Evolutionary conservation across 352 stramenopile genomes (phyloP).

Genomic region (Elongisporangium senticosum): DNA sequence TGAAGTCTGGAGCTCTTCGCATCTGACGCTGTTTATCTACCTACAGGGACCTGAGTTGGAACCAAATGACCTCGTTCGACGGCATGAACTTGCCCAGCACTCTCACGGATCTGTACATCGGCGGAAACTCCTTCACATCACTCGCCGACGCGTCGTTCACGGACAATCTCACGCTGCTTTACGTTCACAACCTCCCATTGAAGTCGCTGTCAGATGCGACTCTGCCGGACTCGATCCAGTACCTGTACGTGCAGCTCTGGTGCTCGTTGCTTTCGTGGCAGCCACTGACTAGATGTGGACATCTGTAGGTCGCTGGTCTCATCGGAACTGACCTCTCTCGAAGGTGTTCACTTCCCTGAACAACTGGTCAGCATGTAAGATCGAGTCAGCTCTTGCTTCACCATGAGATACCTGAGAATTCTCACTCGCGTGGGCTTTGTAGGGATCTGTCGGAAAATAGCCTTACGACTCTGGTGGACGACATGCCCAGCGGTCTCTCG

Average conservation of each 20-base stretch:
- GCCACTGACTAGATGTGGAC: neutral
- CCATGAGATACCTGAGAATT: neutral
- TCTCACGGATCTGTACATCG: constrained; percentile 51
- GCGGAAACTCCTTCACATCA: constrained; percentile 64
- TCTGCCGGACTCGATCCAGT: constrained; percentile 38
- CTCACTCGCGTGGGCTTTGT: neutral
- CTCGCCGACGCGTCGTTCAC: constrained; percentile 39
- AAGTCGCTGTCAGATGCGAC: constrained; percentile 29
- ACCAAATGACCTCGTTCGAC: constrained; percentile 49
- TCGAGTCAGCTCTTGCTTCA: too few species aligned
- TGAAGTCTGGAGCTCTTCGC: neutral
- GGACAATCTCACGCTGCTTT: constrained; percentile 50
- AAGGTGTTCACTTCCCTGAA: constrained; percentile 33
- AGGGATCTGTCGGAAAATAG: constrained; percentile 48
- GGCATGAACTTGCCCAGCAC: constrained; percentile 42
- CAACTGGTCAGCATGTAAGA: constrained; percentile 51
- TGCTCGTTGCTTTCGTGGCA: neutral
- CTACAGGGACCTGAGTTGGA: constrained; percentile 56
- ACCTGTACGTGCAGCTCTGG: constrained; percentile 17
- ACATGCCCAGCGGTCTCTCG: constrained; percentile 20
- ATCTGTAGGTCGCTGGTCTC: constrained; percentile 29
- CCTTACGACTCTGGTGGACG: constrained; percentile 24
- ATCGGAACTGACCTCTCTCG: constrained; percentile 31
- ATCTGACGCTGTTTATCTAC: neutral
- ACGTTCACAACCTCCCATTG: constrained; percentile 60